Evolutionary conservation across 2,329 filamentous ascomycete species (phyloP), one percentile per base, ranked within the genome.

Genomic region (Sporothrix brunneoviolacea): DNA sequence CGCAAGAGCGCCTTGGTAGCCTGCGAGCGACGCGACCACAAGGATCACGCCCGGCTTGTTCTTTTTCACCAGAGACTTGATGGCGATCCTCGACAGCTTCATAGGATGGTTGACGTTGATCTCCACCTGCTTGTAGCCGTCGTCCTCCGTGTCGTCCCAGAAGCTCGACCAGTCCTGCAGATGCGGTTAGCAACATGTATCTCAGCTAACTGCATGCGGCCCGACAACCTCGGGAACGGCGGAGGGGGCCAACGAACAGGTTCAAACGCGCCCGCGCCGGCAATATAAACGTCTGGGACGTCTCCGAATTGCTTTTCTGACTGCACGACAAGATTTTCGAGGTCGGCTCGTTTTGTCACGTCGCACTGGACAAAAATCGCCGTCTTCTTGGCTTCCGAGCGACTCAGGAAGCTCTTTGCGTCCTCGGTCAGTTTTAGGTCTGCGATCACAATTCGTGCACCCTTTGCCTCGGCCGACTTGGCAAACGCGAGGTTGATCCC

Each of bases 241-340:
- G n/a, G n/a, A n/a, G n/a, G n/a, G n/a, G n/a, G n/a, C n/a, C n/a
- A n/a, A n/a, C n/a, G n/a, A n/a, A 41, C 38, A 8, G 65, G 65
- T 49, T 69, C 68, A 52, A 69, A 69, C n/a, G 68, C 56, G 18
- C 65, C 68, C 4, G 67, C 67, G 27, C 61, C 62, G 8, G 67
- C 59, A 18, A 66, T 56, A 54, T 65, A 69, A 19, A 69, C 58
- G 54, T 69, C 66, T 10, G 68, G 65, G 8, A 66, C 59, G 43
- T 60, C 60, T 28, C 54, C 54, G 22, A 51, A 56, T 15, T 44
- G n/a, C 42, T 32, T 21, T 13, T 48, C 38, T 12, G 53, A 40
- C 4, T 39, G 35, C 22, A 18, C 35, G 24, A 55, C 44, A 30
- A 52, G 43, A 21, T 43, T 42, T 33, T 44, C 37, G 9, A 50